These are phyloP conservation scores for Amauroascus verrucosus DNA, from an alignment of 2,329 filamentous ascomycete species.

Conservation along the genomic window DNA sequence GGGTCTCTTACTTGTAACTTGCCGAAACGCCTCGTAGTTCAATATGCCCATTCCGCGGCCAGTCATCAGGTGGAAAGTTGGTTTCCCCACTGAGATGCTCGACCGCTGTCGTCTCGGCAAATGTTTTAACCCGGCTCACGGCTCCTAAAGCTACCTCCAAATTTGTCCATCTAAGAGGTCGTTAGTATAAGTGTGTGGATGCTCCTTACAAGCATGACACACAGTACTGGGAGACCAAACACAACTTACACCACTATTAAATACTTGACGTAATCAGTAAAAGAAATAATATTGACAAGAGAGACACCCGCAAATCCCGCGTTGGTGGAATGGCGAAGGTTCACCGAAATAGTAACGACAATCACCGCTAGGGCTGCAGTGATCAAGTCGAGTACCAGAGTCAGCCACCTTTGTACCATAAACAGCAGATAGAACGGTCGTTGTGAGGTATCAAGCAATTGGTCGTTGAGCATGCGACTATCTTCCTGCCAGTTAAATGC, in stretches of 20 bases:
- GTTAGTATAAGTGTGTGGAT: no score
- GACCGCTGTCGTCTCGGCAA: constrained; percentile 13
- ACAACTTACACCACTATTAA: no score
- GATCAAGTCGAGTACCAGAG: constrained; percentile 31
- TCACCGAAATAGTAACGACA: constrained; percentile 29
- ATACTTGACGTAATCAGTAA: constrained; percentile 3
- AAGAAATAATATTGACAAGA: not conserved
- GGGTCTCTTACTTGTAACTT: constrained; percentile 4
- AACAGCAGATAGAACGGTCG: constrained; percentile 29
- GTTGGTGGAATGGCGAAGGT: constrained; percentile 19
- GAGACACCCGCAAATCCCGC: constrained; percentile 21
- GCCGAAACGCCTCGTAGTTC: constrained; percentile 6
- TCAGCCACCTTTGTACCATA: constrained; percentile 31
- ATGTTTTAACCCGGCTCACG: constrained; percentile 17
- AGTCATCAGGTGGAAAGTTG: constrained; percentile 15
- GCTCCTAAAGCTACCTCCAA: constrained; percentile 17
- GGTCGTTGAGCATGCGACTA: constrained; percentile 19
- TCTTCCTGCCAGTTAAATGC: not conserved
- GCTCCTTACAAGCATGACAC: no score
- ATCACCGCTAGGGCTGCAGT: constrained; percentile 30
- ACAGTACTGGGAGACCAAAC: no score
- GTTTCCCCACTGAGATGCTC: constrained; percentile 18
- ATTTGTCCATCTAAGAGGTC: not conserved
- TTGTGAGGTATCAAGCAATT: constrained; percentile 28
- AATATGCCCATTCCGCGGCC: constrained; percentile 16